phyloP scores from a whole-genome alignment of 768 basidiomycete genomes.

The Pluteus cervinus region DNA sequence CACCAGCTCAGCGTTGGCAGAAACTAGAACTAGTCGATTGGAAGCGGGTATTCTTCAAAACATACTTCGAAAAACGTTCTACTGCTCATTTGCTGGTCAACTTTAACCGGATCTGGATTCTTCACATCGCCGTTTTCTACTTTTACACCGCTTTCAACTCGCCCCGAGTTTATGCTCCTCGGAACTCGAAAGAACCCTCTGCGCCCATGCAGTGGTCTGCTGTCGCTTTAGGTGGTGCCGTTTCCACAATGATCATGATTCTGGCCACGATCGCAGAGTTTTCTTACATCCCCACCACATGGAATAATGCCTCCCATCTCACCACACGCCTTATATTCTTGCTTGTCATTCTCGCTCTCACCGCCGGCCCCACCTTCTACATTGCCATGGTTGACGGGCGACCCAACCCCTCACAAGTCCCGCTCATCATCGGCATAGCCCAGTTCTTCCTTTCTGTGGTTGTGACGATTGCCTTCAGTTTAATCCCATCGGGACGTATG shows the following conservation, averaged over 20 bases:
- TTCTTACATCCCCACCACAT: conserved; percentile 94
- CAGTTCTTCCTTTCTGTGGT: conserved; percentile 91
- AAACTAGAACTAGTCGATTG: conserved; percentile 90
- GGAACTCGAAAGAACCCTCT: conserved; percentile 58
- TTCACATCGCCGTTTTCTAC: conserved; percentile 91
- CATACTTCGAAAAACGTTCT: conserved; percentile 95
- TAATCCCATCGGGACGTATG: conserved; percentile 95
- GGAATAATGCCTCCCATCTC: conserved; percentile 98
- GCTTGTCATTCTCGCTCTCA: conserved; percentile 86
- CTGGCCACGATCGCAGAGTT: conserved; percentile 91
- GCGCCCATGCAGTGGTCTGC: conserved; percentile 94
- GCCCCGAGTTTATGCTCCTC: conserved; percentile 82
- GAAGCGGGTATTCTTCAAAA: conserved; percentile 97
- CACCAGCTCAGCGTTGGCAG: conserved; percentile 91
- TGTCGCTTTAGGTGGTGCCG: conserved; percentile 91
- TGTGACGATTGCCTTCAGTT: conserved; percentile 75
- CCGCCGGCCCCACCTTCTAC: conserved; percentile 91
- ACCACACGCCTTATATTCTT: conserved; percentile 92
- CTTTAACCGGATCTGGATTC: conserved; percentile 98
- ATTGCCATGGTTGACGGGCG: conserved; percentile 79
- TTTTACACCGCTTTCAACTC: conserved; percentile 99
- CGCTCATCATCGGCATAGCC: conserved; percentile 87
- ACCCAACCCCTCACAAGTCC: conserved; percentile 53
- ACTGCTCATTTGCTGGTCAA: conserved; percentile 92
- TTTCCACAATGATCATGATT: conserved; percentile 92